A percentile compares a stretch with the other conserved stretches of the same genome.
phyloP scores from a whole-genome alignment of 2,329 filamentous ascomycete genomes.

The Neonectria faginata region DNA sequence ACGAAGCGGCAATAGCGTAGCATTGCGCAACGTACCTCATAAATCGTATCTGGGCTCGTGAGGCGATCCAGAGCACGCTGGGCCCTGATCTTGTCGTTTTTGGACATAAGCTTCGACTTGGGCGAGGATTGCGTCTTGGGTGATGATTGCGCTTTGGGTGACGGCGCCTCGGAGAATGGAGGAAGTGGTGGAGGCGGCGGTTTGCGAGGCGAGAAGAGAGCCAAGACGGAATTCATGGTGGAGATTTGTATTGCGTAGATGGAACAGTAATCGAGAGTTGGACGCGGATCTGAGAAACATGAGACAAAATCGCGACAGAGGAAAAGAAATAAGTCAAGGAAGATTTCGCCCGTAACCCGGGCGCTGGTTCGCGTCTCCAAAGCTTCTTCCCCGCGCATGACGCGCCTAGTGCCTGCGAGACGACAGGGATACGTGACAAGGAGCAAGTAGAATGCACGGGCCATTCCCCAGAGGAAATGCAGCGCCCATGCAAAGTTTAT shows the following conservation, averaged over 20 bases:
- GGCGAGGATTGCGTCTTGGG: conserved; percentile 20
- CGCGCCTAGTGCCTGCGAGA: conserved; percentile 5
- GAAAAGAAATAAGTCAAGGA: neutral
- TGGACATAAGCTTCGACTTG: conserved; percentile 26
- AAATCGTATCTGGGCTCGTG: conserved; percentile 28
- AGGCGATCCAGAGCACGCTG: conserved; percentile 28
- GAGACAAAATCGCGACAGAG: neutral
- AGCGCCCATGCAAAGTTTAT: neutral
- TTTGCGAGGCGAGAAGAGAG: conserved; percentile 42
- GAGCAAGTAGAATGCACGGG: neutral
- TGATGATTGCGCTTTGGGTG: conserved; percentile 16
- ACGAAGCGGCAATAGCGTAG: neutral
- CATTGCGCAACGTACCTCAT: conserved; percentile 32
- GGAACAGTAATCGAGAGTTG: neutral
- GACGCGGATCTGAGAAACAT: neutral
- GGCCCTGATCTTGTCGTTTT: conserved; percentile 32
- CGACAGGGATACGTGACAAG: conserved; percentile 70
- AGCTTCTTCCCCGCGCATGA: conserved; percentile 13
- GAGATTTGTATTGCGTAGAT: neutral
- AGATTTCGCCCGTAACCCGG: neutral
- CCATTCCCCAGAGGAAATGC: neutral
- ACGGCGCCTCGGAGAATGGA: conserved; percentile 25
- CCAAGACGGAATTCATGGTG: conserved; percentile 32
- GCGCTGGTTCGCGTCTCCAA: conserved; percentile 3
- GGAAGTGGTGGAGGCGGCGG: conserved; percentile 11